Evolutionary conservation across 2,329 filamentous ascomycete species (phyloP), one percentile per base, ranked within the genome.

Genomic region (Zymoseptoria passerinii): DNA sequence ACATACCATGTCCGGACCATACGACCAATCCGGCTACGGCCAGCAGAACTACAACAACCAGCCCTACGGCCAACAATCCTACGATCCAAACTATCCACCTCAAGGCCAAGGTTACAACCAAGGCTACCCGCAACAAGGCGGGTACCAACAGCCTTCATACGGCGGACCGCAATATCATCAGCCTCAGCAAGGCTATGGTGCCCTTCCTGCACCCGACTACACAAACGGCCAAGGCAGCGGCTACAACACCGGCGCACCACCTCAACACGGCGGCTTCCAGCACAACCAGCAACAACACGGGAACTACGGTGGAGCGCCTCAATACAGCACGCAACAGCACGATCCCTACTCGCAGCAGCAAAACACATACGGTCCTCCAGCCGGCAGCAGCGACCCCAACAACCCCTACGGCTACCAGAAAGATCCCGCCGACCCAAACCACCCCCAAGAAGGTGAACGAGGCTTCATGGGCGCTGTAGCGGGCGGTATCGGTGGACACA

Each of bases 391-490:
- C 50, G 71, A 73, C 60, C 61, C 68, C 10, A 65, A 67, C 52
- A 73, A 70, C 63, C 71, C 71, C 10, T 74, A 77, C 65, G 72
- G 71, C 29, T 68, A 68, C 63, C 61, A 63, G 7, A 52, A 60
- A 48, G 67, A 69, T 58, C 69, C 68, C 1, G 56, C 70, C 67
- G 69, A 69, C 67, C 77, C 77, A 10, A 74, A 73, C 61, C 71
- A 71, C 57, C 77, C 77, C 44, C 75, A 73, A 52, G 80, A 81
- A 53, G 80, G 77, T 53, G 82, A 85, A 61, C 79, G 83, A 57
- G 82, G 82, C 44, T 72, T 85, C 4, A 77, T 81, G 65, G 81
- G 83, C 52, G 78, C 81, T 2, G 70, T 84, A 3, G 79, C 78
- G 13, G 83, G 83, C 50, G 82, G 80, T 50, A 75, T 81, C 3